Evolutionary conservation across 1,284 basidiomycete genomes (phyloP), one percentile per base, ranked within the genome.

Genomic region (Ustilago trichophora): DNA sequence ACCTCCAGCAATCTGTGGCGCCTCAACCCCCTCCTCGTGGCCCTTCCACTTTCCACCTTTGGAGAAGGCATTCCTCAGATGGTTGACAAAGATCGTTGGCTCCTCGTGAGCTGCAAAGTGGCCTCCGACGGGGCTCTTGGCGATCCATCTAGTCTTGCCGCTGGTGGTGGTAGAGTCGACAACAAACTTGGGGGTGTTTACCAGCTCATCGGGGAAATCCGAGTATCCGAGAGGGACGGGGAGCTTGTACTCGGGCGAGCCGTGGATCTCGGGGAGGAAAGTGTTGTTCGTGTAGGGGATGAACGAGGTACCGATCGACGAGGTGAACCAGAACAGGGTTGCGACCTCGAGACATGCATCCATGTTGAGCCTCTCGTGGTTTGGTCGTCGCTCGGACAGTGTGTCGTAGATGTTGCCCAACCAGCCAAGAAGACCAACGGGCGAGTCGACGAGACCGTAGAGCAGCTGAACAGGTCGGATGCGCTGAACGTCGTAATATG

Each of bases 101-200:
- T 63, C 69, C 34, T 75, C 73, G 37, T 71, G 63, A 3, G 70
- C 71, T 13, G 73, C 71, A 71, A 75, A 75, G 55, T 75, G 73
- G 21, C 73, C 73, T n/a, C 71, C 73, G 5, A 49, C 40, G 2
- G 52, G 53, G n/a, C 44, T 36, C 34, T 65, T 72, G 18, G 59
- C 67, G 12, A 60, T 41, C 72, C 72, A 73, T 8, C 55, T 42
- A 27, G 64, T 54, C 38, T 65, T 58, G 18, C 71, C 71, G 19
- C 29, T 37, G 4, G 54, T 51, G 16, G 63, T 63, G 6, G 71
- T 73, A 6, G 52, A 43, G 21, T 66, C 65, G 27, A 71, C 58
- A 5, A 59, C 59, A 19, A 50, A 56, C 16, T 57, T 62, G 44
- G 72, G 62, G 4, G 56, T 51, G 57, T 64, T 63, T 53, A 68